These are phyloP conservation scores for Trichoderma citrinoviride DNA, from an alignment of 2,329 filamentous ascomycete species.

Conservation along the genomic window DNA sequence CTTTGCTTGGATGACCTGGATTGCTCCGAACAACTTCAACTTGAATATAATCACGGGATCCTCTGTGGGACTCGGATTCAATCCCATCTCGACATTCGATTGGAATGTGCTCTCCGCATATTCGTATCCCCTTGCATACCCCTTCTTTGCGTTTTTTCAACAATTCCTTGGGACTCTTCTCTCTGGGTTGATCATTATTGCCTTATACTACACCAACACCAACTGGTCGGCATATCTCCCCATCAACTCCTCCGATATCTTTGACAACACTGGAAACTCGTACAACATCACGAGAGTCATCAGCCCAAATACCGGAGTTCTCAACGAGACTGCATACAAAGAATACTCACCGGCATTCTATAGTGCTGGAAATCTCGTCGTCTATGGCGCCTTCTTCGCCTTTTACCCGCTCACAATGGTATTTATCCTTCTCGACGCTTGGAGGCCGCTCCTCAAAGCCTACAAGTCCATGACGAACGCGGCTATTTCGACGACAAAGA, in stretches of 20 bases:
- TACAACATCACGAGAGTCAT: slow-evolving; percentile 48
- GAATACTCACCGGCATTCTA: slow-evolving; percentile 37
- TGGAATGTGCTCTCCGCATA: slow-evolving; percentile 40
- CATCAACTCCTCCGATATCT: slow-evolving; percentile 47
- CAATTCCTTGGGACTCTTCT: slow-evolving; percentile 34
- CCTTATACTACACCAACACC: slow-evolving; percentile 35
- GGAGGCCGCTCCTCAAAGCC: slow-evolving; percentile 35
- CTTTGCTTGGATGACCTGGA: slow-evolving; percentile 53
- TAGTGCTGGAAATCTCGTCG: slow-evolving; percentile 33
- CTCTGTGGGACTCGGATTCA: slow-evolving; percentile 44
- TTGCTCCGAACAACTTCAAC: slow-evolving; percentile 44
- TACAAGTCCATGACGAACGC: slow-evolving; percentile 32
- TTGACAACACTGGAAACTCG: slow-evolving; percentile 42
- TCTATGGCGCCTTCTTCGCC: slow-evolving; percentile 34
- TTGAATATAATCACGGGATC: slow-evolving; percentile 44
- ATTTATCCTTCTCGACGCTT: slow-evolving; percentile 32
- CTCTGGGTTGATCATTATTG: slow-evolving; percentile 32
- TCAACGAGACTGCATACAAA: slow-evolving; percentile 38
- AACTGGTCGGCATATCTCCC: slow-evolving; percentile 44
- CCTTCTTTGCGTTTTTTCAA: slow-evolving; percentile 40
- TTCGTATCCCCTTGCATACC: slow-evolving; percentile 33
- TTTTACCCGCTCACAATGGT: slow-evolving; percentile 37
- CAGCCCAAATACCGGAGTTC: slow-evolving; percentile 29
- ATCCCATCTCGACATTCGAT: slow-evolving; percentile 50
- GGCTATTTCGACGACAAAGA: slow-evolving; percentile 21